Conservation (phyloP, 257 asterid genomes). For the Petunia secreta region DNA sequence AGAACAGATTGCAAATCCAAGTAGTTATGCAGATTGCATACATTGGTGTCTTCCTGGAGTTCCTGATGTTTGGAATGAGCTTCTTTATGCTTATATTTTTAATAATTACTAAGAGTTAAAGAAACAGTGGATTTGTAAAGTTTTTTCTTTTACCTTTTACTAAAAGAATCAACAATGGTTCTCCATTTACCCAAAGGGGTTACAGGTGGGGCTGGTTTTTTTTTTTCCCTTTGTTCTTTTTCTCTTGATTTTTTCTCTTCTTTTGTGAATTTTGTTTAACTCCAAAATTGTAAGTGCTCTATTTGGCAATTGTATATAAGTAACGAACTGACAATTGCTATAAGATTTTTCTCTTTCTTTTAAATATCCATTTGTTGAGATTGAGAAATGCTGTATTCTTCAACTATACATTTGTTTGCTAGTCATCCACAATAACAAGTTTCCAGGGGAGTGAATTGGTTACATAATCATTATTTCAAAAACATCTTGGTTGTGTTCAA, state of each 20-base stretch:
- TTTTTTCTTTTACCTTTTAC: background rate
- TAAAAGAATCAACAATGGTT: background rate
- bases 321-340: slow-evolving; percentile 22
- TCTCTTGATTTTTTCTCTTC: too few species aligned
- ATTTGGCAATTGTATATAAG: slow-evolving; percentile 25
- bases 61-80: slow-evolving; percentile 92
- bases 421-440: too few species aligned
- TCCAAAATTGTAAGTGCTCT: slow-evolving; percentile 15
- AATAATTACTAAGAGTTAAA: slow-evolving; percentile 21
- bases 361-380: background rate
- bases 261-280: slow-evolving; percentile 12
- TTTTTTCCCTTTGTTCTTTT: background rate
- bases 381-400: background rate
- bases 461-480: background rate
- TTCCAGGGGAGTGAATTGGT: background rate
- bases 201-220: background rate
- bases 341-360: background rate
- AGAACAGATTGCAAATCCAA: slow-evolving; percentile 60
- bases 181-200: background rate
- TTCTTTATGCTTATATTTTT: slow-evolving; percentile 60
- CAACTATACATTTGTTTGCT: background rate
- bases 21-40: slow-evolving; percentile 69
- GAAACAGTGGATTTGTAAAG: background rate
- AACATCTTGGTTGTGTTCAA: too few species aligned
- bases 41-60: slow-evolving; percentile 99